Percentiles rank a stretch among this genome's conserved stretches.
Evolutionary conservation across 2,329 filamentous ascomycete species (phyloP).

Genomic region (Talaromyces sp.): DNA sequence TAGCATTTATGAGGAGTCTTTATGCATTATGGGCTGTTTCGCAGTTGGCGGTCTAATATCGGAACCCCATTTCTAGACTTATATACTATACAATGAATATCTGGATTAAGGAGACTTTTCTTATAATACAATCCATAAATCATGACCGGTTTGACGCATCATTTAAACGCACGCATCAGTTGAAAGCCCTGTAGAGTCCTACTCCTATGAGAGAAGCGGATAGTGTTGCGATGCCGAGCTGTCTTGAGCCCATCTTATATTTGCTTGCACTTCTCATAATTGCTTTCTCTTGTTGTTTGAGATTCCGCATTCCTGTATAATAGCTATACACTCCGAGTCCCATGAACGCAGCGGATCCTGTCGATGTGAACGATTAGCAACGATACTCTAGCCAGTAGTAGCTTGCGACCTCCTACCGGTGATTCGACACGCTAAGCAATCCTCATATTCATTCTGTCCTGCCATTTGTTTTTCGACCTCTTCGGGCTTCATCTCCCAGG

Average conservation of each 20-base stretch:
- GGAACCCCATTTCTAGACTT: conserved; percentile 15
- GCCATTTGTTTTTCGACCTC: conserved; percentile 57
- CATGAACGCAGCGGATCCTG: conserved; percentile 71
- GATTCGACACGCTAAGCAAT: conserved; percentile 69
- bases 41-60: conserved; percentile 10
- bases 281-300: conserved; percentile 58
- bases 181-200: conserved; percentile 65
- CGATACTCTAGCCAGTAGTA: background rate
- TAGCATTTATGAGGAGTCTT: conserved; percentile 20
- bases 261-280: conserved; percentile 67
- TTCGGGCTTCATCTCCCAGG: conserved; percentile 54
- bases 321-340: conserved; percentile 76
- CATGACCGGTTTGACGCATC: conserved; percentile 21
- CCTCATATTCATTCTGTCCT: conserved; percentile 44
- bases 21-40: conserved; percentile 14
- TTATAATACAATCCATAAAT: conserved; percentile 11
- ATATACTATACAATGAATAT: conserved; percentile 9
- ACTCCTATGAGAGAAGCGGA: conserved; percentile 66
- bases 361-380: background rate
- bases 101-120: background rate
- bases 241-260: conserved; percentile 69
- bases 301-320: conserved; percentile 67
- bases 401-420: conserved; percentile 56
- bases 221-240: conserved; percentile 63
- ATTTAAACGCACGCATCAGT: conserved; percentile 52